Conservation (phyloP, 106 monocot species). For the Cymbidium sinense region DNA sequence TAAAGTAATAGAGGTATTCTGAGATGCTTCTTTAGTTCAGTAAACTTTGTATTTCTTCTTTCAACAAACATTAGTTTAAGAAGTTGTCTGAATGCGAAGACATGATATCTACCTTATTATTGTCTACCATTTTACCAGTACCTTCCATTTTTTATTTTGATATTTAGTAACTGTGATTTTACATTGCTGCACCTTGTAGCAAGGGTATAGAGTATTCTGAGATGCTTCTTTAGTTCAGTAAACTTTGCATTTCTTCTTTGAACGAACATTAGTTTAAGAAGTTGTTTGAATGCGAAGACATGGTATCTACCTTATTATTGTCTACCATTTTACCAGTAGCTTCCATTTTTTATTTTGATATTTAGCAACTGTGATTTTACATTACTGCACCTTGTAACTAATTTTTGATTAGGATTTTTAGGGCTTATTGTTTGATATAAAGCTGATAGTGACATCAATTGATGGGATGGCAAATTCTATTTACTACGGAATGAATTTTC, state of each 20-base stretch:
- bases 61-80: neutral
- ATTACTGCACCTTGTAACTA: neutral
- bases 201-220: slow-evolving; percentile 44
- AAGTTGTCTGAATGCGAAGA: neutral
- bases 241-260: neutral
- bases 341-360: neutral
- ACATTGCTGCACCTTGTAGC: neutral
- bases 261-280: neutral
- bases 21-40: neutral
- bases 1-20: slow-evolving; percentile 86
- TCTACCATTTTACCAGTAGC: neutral
- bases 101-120: neutral
- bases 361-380: neutral
- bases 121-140: neutral
- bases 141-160: neutral
- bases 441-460: neutral
- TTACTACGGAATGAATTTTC: neutral
- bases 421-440: neutral
- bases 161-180: neutral
- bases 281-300: neutral
- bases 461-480: neutral
- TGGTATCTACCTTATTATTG: neutral
- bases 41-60: neutral
- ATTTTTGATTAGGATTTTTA: neutral
- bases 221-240: neutral